Evolutionary conservation across 2,329 filamentous ascomycete species (phyloP).

Genomic region (Rhexocercosporidium sp.): DNA sequence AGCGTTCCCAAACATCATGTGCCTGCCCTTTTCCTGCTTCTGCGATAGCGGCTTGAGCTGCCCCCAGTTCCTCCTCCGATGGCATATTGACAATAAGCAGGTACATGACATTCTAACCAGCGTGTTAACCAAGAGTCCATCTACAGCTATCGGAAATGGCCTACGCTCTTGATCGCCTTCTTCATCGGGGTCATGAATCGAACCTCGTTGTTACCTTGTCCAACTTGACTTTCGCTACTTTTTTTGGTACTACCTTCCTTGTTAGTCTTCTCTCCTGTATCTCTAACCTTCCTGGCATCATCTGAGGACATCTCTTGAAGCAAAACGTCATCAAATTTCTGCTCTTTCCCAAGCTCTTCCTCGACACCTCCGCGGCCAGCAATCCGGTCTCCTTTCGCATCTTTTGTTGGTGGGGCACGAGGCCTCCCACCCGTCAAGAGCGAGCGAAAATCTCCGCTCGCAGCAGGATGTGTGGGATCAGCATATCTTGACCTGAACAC

Average conservation of each 20-base stretch:
- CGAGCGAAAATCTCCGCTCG: conserved; percentile 45
- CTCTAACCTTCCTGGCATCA: not conserved
- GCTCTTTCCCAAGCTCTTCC: not conserved
- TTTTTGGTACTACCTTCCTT: not conserved
- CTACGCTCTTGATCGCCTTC: not conserved
- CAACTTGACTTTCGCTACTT: not conserved
- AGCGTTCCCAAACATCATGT: not conserved
- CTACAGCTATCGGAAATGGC: not conserved
- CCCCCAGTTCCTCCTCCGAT: conserved; percentile 30
- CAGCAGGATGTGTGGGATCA: conserved; percentile 56
- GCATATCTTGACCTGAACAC: conserved; percentile 53
- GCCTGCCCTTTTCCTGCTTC: not conserved
- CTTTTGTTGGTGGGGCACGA: not conserved
- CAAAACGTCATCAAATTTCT: not conserved
- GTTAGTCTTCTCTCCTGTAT: not conserved
- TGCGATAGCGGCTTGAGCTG: not conserved
- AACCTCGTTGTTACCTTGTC: not conserved
- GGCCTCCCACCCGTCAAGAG: conserved; percentile 24
- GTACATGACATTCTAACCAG: conserved; percentile 48
- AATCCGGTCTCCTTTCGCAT: not conserved
- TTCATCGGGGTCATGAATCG: not conserved
- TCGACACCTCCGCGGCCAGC: no score
- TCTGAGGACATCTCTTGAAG: not conserved
- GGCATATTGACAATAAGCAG: conserved; percentile 57
- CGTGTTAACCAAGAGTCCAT: not conserved